A percentile compares a stretch with the other conserved stretches of the same genome.
phyloP scores from a whole-genome alignment of 345 rosid species.

The Dipteronia sinensis region DNA sequence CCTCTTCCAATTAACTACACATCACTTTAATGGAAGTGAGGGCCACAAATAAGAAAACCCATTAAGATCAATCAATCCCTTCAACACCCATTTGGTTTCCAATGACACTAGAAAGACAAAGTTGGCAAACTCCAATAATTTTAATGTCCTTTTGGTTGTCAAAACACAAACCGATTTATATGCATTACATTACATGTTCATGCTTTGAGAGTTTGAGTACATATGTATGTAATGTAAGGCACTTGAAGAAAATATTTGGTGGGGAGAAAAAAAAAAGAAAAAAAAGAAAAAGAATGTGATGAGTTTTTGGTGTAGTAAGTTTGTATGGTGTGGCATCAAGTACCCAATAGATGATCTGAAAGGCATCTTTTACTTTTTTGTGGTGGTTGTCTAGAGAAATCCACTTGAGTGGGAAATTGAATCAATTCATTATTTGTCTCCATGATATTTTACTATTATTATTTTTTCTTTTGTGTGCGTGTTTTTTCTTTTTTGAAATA shows the following conservation, averaged over 20 bases:
- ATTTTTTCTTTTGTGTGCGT: too few species aligned
- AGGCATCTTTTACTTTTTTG: constrained; percentile 20
- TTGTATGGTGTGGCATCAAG: constrained; percentile 5
- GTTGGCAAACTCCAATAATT: too few species aligned
- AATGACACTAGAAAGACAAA: not conserved
- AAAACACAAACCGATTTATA: not conserved
- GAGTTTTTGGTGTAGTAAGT: not conserved
- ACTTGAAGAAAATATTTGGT: not conserved
- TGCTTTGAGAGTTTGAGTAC: not conserved
- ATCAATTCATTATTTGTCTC: constrained; percentile 3
- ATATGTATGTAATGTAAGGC: not conserved
- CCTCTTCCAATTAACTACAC: not conserved
- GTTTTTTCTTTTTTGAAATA: too few species aligned
- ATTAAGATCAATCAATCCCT: not conserved
- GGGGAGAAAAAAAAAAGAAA: not conserved
- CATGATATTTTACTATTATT: constrained; percentile 1
- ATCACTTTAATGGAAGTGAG: not conserved
- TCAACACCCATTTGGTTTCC: not conserved
- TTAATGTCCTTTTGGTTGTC: not conserved
- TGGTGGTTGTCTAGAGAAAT: constrained; percentile 12
- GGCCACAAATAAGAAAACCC: not conserved
- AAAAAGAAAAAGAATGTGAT: not conserved
- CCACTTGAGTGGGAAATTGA: constrained; percentile 20
- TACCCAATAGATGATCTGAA: constrained; percentile 13
- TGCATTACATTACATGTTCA: not conserved